Percentiles rank a stretch among this genome's conserved stretches.
These are phyloP conservation scores for Kondoa subrosea DNA, from an alignment of 768 basidiomycete species.

Conservation along the genomic window DNA sequence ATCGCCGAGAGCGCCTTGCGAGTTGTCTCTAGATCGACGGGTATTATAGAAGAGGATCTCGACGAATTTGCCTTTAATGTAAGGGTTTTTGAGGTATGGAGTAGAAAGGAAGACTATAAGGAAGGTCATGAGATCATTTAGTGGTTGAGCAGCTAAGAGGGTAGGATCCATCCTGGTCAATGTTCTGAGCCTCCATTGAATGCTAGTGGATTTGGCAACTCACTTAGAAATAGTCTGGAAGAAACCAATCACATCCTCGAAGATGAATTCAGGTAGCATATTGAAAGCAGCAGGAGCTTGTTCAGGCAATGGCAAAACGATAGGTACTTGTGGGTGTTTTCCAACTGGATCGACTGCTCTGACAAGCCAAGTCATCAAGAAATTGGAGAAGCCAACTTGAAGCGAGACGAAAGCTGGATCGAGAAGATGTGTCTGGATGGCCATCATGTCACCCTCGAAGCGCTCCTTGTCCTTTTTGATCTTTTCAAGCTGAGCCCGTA, in stretches of 20 bases:
- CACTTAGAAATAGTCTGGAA: conserved; percentile 67
- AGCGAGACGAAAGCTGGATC: conserved; percentile 70
- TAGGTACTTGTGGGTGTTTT: conserved; percentile 50
- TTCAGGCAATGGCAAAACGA: conserved; percentile 58
- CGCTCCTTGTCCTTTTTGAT: conserved; percentile 43
- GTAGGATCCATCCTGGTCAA: conserved; percentile 23
- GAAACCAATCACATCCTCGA: conserved; percentile 87
- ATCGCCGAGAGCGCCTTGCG: conserved; percentile 55
- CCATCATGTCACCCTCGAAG: conserved; percentile 37
- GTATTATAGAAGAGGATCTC: conserved; percentile 41
- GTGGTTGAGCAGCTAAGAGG: conserved; percentile 46
- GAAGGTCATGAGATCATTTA: conserved; percentile 69
- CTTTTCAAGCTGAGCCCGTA: conserved; percentile 57
- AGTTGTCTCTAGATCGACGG: conserved; percentile 32
- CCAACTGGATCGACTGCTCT: conserved; percentile 69
- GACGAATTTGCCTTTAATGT: conserved; percentile 88
- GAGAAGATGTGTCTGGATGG: conserved; percentile 67
- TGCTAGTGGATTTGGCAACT: conserved; percentile 26
- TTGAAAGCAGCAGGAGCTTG: conserved; percentile 73
- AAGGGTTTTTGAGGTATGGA: conserved; percentile 97
- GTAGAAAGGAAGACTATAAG: conserved; percentile 83
- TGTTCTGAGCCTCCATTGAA: not conserved
- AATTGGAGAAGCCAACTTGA: conserved; percentile 66
- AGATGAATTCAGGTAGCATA: conserved; percentile 76
- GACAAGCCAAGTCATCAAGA: conserved; percentile 85